Conservation (phyloP, 2,329 filamentous ascomycete species). For the Ambrosiella beaveri region DNA sequence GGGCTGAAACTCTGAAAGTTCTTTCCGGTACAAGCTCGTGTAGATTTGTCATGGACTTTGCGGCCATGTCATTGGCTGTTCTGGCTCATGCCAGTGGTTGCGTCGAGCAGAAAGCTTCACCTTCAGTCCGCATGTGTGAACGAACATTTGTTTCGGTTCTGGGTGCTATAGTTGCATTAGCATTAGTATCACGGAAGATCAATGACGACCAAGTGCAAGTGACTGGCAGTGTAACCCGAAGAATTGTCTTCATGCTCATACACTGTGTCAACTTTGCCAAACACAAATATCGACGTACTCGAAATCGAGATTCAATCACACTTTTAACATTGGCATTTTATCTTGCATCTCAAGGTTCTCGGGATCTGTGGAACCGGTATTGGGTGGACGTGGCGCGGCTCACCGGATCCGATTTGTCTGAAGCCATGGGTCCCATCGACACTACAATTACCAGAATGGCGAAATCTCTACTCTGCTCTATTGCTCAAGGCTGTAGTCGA, state of each 20-base stretch:
- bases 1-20: conserved; percentile 8
- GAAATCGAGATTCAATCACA: conserved; percentile 5
- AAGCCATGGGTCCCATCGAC: background rate
- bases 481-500: conserved; percentile 31
- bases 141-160: conserved; percentile 10
- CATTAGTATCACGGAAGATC: conserved; percentile 3
- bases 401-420: background rate
- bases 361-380: background rate
- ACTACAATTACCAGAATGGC: conserved; percentile 19
- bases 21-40: conserved; percentile 3
- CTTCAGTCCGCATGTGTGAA: conserved; percentile 4
- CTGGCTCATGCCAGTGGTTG: conserved; percentile 2
- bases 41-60: conserved; percentile 11
- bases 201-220: background rate
- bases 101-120: background rate
- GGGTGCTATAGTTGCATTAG: conserved; percentile 5
- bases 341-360: background rate
- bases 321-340: conserved; percentile 3
- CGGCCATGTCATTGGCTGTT: conserved; percentile 6
- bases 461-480: conserved; percentile 25
- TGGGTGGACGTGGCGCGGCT: conserved; percentile 1
- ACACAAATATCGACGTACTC: conserved; percentile 3
- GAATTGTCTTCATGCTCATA: conserved; percentile 6
- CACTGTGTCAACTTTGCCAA: conserved; percentile 2
- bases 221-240: conserved; percentile 3